phyloP scores from a whole-genome alignment of 1,139 yeast species.

The Lodderomyces jiufengensis region DNA sequence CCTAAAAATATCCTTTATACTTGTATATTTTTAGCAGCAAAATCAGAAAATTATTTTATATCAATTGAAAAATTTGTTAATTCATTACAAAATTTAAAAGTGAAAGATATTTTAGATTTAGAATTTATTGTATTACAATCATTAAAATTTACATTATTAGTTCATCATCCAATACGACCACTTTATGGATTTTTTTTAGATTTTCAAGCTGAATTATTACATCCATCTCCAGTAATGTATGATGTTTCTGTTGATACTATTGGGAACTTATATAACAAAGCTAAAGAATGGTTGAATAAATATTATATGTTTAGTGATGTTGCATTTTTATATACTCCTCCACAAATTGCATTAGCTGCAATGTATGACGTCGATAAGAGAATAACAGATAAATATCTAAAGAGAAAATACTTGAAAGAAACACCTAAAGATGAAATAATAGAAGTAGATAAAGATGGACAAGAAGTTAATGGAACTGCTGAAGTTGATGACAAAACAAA shows the following conservation, averaged over 20 bases:
- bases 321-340: slow-evolving; percentile 78
- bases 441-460: slow-evolving; percentile 9
- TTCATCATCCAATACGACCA: slow-evolving; percentile 86
- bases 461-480: slow-evolving; percentile 8
- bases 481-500: slow-evolving; percentile 8
- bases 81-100: slow-evolving; percentile 61
- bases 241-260: slow-evolving; percentile 42
- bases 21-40: slow-evolving; percentile 86
- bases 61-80: slow-evolving; percentile 79
- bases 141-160: slow-evolving; percentile 72
- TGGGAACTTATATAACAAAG: slow-evolving; percentile 61
- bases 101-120: slow-evolving; percentile 65
- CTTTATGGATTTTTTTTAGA: slow-evolving; percentile 91
- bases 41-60: slow-evolving; percentile 86
- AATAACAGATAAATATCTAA: slow-evolving; percentile 64
- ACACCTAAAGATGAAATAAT: slow-evolving; percentile 14
- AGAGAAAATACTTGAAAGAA: slow-evolving; percentile 46
- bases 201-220: slow-evolving; percentile 60
- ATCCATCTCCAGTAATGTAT: slow-evolving; percentile 33
- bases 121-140: slow-evolving; percentile 77
- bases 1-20: slow-evolving; percentile 84
- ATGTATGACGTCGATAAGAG: slow-evolving; percentile 63
- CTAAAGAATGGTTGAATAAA: slow-evolving; percentile 61
- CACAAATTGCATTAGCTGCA: slow-evolving; percentile 91
- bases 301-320: slow-evolving; percentile 70